phyloP scores from a whole-genome alignment of 768 basidiomycete species.

The Botryobasidium botryosum region DNA sequence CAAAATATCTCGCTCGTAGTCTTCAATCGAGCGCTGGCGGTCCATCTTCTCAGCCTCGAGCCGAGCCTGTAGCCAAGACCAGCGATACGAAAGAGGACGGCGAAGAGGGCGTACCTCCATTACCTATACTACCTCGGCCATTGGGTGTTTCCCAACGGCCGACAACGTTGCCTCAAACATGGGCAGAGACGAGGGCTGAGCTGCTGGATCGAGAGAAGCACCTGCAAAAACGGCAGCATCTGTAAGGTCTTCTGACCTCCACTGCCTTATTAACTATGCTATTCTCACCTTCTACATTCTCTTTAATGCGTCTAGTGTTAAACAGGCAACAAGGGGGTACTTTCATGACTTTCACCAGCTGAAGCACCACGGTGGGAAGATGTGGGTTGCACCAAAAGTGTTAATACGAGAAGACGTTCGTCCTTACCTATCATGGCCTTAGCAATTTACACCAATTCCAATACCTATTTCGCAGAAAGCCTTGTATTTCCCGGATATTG shows the following conservation, averaged over 20 bases:
- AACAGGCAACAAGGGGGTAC: conserved; percentile 62
- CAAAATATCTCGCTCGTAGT: no score
- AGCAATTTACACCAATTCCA: not conserved
- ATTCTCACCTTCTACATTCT: conserved; percentile 3
- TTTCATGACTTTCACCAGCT: conserved; percentile 76
- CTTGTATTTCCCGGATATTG: conserved; percentile 77
- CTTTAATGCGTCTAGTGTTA: conserved; percentile 26
- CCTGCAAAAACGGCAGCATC: conserved; percentile 40
- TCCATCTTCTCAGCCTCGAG: no score
- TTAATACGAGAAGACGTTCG: conserved; percentile 82
- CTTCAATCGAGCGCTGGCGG: no score
- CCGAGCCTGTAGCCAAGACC: no score
- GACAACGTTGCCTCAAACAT: conserved; percentile 37
- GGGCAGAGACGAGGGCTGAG: conserved; percentile 46
- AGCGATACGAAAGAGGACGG: no score
- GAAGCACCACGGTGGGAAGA: conserved; percentile 73
- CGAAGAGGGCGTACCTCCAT: no score
- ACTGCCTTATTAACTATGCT: not conserved
- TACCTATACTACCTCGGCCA: conserved; percentile 28
- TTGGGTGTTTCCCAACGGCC: conserved; percentile 63
- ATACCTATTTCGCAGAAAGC: conserved; percentile 43
- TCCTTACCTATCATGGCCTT: conserved; percentile 9
- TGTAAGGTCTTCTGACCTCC: conserved; percentile 16
- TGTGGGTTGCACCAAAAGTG: conserved; percentile 81
- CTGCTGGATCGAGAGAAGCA: conserved; percentile 54